Base-by-base conservation (phyloP, 176 grass and related monocot genomes). In the Oropetium thomaeum region DNA sequence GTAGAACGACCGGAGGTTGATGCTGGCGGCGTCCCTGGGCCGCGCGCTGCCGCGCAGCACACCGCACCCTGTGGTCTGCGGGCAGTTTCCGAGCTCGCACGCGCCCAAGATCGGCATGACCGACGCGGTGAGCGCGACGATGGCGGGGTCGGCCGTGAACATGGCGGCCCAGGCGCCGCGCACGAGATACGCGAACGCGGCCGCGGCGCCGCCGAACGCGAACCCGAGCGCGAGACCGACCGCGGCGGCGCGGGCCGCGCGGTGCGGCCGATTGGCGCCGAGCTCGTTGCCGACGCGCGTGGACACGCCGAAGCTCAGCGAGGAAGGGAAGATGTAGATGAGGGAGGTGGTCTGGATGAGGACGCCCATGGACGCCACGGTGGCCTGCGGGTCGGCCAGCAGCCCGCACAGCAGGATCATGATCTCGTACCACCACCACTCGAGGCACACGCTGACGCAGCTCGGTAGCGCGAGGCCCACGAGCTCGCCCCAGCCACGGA, bases 351-450 rank as follows among this genome's bases (percentile, higher is more conserved):
- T 94, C 80, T 98, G 95, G 58, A 98, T 98, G 30, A 98, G 75
- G 68, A 98, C 86, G 39, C 95, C 95, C 95, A 98, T 98, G 57
- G 84, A 84, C 0, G 95, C 95, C 29, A 98, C 95, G 1, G 95
- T 92, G 1, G 91, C 88, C 62, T 93, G 88, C 41, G 91, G 91
- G 71, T 94, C 81, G 61, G 81, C 51, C 12, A 94, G 95, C 38
- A 98, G 85, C 32, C 93, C 93, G 59, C 93, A 97, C 14, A 97
- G 74, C 39, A 98, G 80, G 75, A 98, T 95, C 91, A 98, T 94
- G 74, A 98, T 98, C 87, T 98, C 96, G 67, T 98, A 98, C 91
- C 91, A 98, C 96, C 96, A 98, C 96, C 96, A 98, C 76, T 98
- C 96, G 37, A 98, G 79, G 72, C 96, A 98, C 28, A 96, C 92